Percentiles rank a stretch among this genome's conserved stretches.
These are phyloP conservation scores for Cyanidiococcus yangmingshanensis DNA, from an alignment of 23 red algal species.

Conservation along the genomic window DNA sequence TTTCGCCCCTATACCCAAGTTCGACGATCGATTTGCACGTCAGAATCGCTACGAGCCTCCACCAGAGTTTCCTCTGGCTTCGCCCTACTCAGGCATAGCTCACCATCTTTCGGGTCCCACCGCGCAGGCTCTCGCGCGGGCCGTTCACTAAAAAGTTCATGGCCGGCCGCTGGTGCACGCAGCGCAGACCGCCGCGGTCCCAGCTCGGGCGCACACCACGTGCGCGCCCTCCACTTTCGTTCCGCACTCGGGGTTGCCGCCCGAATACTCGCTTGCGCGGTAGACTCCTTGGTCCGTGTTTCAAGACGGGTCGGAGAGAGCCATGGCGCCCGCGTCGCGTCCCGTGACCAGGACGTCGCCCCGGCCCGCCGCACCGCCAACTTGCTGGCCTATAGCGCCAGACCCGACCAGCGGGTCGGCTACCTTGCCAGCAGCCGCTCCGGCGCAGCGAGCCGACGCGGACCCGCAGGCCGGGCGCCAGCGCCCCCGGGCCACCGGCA, in stretches of 20 bases:
- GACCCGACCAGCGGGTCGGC: background rate
- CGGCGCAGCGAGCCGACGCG: conserved; percentile 19
- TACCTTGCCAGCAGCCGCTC: conserved; percentile 19
- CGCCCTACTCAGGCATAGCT: conserved; percentile 71
- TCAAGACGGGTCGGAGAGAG: conserved; percentile 66
- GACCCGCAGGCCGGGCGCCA: conserved; percentile 6
- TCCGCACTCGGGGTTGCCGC: conserved; percentile 21
- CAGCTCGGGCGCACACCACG: conserved; percentile 7
- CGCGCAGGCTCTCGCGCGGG: conserved; percentile 29
- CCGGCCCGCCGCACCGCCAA: conserved; percentile 16
- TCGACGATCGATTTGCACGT: conserved; percentile 93
- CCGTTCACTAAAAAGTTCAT: conserved; percentile 14
- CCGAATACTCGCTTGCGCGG: conserved; percentile 61
- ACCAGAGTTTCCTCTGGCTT: conserved; percentile 44
- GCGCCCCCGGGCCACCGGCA: background rate
- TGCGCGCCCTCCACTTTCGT: conserved; percentile 24
- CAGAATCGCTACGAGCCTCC: conserved; percentile 73
- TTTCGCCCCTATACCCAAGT: conserved; percentile 95
- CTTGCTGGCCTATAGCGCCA: conserved; percentile 13
- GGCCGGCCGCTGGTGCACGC: conserved; percentile 21
- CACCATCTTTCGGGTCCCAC: conserved; percentile 79
- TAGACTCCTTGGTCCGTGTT: conserved; percentile 99
- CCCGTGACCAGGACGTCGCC: background rate
- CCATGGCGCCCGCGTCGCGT: background rate
- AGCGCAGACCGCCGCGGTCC: background rate